Conservation (phyloP, 306 rosid species). For the Pterocarpus macrocarpus region DNA sequence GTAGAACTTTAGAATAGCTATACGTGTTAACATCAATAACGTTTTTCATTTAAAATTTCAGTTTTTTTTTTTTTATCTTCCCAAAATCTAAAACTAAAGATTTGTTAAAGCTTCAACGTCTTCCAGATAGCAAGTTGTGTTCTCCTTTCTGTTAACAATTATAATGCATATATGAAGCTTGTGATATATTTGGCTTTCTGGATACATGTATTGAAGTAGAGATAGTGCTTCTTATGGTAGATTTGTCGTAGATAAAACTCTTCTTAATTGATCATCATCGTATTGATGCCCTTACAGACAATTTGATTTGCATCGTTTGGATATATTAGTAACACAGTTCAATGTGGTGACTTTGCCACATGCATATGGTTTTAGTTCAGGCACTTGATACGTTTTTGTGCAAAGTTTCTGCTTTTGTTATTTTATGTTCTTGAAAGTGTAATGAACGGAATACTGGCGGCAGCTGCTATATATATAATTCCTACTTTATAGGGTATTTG, state of each 20-base stretch:
- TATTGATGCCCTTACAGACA: neutral
- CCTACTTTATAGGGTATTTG: too few relatives aligned
- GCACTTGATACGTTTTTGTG: neutral
- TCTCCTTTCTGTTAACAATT: too few relatives aligned
- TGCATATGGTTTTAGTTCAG: neutral
- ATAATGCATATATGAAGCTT: neutral
- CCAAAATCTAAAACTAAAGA: neutral
- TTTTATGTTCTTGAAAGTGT: neutral
- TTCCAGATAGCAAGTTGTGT: neutral
- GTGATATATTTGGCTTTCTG: neutral
- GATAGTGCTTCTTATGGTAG: too few relatives aligned
- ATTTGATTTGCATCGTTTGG: neutral
- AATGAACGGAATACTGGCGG: neutral
- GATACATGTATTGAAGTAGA: neutral
- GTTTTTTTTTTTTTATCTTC: neutral
- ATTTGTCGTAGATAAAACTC: neutral
- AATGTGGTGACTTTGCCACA: neutral
- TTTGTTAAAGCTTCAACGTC: neutral
- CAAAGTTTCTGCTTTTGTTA: neutral
- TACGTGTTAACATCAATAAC: too few relatives aligned
- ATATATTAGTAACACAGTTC: neutral
- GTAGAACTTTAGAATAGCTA: too few relatives aligned
- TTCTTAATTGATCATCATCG: too few relatives aligned
- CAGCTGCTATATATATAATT: neutral
- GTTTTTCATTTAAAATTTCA: too few relatives aligned